Evolutionary conservation across 2,329 filamentous ascomycete species (phyloP).

Genomic region (Plenodomus lindquistii): DNA sequence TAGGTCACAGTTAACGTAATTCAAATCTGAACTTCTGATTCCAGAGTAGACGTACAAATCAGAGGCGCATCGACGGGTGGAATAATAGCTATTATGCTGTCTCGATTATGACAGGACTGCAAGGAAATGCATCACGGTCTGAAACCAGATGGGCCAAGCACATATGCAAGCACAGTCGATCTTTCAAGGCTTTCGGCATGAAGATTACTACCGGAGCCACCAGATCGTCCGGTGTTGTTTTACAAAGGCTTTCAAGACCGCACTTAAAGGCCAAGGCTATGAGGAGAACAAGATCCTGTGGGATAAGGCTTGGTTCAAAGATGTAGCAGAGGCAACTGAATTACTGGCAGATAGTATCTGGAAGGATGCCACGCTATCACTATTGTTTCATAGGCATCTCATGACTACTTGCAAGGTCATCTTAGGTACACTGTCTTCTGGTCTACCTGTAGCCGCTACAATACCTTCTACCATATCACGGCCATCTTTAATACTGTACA

Average conservation of each 20-base stretch:
- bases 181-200: conserved; percentile 37
- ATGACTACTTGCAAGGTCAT: conserved; percentile 24
- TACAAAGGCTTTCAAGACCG: conserved; percentile 42
- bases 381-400: conserved; percentile 33
- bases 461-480: not conserved
- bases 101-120: conserved; percentile 43
- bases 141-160: conserved; percentile 41
- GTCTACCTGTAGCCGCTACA: conserved; percentile 3
- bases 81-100: conserved; percentile 47
- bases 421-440: conserved; percentile 11
- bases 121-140: conserved; percentile 45
- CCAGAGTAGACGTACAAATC: conserved; percentile 25
- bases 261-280: conserved; percentile 38
- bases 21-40: too few relatives aligned
- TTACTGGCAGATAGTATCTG: conserved; percentile 41
- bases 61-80: conserved; percentile 47
- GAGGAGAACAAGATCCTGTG: conserved; percentile 45
- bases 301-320: conserved; percentile 46
- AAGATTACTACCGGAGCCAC: conserved; percentile 43
- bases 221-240: conserved; percentile 42
- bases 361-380: conserved; percentile 28
- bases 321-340: conserved; percentile 30
- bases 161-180: conserved; percentile 46
- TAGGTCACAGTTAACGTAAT: too few relatives aligned
- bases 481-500: conserved; percentile 10